Conservation (phyloP, 164 flowering plant species). For the Chloranthus sessilifolius region DNA sequence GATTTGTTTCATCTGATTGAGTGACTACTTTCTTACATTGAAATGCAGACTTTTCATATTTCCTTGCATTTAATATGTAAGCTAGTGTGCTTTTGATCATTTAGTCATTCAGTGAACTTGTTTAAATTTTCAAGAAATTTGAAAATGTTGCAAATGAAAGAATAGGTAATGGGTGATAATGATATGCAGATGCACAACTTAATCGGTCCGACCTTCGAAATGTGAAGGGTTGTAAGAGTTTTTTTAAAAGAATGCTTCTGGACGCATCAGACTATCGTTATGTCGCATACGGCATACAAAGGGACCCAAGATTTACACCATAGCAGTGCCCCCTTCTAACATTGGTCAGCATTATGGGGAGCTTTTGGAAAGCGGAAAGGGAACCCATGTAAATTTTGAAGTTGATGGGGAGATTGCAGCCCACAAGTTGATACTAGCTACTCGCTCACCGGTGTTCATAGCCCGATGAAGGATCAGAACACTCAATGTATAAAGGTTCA, state of each 20-base stretch:
- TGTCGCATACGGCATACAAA: conserved; percentile 64
- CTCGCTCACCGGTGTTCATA: conserved; percentile 81
- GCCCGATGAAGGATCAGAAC: conserved; percentile 35
- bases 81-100: no score
- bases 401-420: conserved; percentile 64
- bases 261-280: conserved; percentile 87
- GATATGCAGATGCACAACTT: no score
- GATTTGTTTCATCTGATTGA: no score
- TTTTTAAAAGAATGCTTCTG: conserved; percentile 59
- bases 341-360: conserved; percentile 66
- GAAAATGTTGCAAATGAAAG: background rate
- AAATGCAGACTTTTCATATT: no score
- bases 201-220: conserved; percentile 6
- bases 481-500: background rate
- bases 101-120: no score
- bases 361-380: conserved; percentile 68
- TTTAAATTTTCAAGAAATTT: background rate
- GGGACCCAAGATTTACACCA: conserved; percentile 66
- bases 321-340: conserved; percentile 54
- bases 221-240: conserved; percentile 86
- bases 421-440: conserved; percentile 75
- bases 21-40: no score
- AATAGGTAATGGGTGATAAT: background rate
- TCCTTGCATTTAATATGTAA: no score
- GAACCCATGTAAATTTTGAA: conserved; percentile 63